Percentiles rank a stretch among this genome's conserved stretches.
These are phyloP conservation scores for Chernovozyma aurita DNA, from an alignment of 1,139 yeast species.

Conservation along the genomic window DNA sequence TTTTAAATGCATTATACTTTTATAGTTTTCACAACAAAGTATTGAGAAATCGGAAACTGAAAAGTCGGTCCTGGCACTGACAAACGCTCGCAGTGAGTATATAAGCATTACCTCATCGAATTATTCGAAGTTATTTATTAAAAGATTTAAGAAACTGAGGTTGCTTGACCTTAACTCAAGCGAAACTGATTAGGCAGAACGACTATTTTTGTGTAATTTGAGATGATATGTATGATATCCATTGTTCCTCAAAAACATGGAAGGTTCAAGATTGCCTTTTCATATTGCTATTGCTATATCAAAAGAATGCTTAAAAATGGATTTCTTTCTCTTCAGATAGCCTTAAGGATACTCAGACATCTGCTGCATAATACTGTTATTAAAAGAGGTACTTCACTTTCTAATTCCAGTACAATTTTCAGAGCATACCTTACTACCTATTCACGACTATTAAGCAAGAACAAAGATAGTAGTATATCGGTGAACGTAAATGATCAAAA, in stretches of 20 bases:
- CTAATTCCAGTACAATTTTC: background rate
- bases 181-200: background rate
- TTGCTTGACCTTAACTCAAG: slow-evolving; percentile 11
- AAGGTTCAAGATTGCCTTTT: too few relatives aligned
- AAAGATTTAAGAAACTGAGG: slow-evolving; percentile 8
- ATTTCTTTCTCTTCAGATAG: background rate
- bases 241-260: too few relatives aligned
- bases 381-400: background rate
- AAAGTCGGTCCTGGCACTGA: too few relatives aligned
- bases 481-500: too few relatives aligned
- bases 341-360: background rate
- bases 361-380: background rate
- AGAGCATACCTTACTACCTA: background rate
- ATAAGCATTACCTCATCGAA: slow-evolving; percentile 3
- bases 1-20: slow-evolving; percentile 5
- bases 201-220: background rate
- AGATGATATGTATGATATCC: background rate
- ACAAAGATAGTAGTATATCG: background rate
- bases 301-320: slow-evolving; percentile 2
- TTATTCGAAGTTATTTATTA: background rate
- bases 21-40: background rate
- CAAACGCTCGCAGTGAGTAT: background rate
- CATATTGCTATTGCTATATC: background rate
- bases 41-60: background rate
- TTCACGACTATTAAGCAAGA: background rate